Percentiles rank a stretch among this genome's conserved stretches.
Conservation (phyloP, 2,329 filamentous ascomycete genomes). For the Bretziella fagacearum region DNA sequence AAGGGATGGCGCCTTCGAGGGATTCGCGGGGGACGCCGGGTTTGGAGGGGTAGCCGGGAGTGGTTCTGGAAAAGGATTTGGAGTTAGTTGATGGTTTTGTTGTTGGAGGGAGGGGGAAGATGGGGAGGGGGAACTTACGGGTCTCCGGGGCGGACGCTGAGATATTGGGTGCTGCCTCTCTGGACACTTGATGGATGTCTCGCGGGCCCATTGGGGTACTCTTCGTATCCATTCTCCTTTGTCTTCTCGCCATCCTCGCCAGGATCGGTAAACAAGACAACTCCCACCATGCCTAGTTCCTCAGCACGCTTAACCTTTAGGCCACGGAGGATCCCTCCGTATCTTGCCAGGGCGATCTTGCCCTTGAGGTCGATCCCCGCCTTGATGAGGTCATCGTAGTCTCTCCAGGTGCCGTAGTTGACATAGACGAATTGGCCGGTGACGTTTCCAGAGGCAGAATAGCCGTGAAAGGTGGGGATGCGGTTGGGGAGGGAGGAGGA, state of each 20-base stretch:
- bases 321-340: slow-evolving; percentile 74
- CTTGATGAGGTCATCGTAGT: slow-evolving; percentile 65
- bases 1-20: slow-evolving; percentile 52
- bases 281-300: slow-evolving; percentile 76
- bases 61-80: slow-evolving; percentile 43
- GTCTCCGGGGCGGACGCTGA: slow-evolving; percentile 54
- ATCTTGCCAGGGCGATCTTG: slow-evolving; percentile 75
- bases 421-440: slow-evolving; percentile 75
- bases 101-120: neutral
- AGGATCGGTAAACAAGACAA: slow-evolving; percentile 71
- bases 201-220: slow-evolving; percentile 75
- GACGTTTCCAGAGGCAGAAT: slow-evolving; percentile 82
- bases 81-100: neutral
- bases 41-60: slow-evolving; percentile 83
- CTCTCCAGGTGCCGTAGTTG: slow-evolving; percentile 75
- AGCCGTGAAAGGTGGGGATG: slow-evolving; percentile 85
- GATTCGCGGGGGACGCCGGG: slow-evolving; percentile 67
- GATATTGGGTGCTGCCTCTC: slow-evolving; percentile 68
- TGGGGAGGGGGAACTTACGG: slow-evolving; percentile 33
- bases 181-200: slow-evolving; percentile 80
- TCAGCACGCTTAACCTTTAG: slow-evolving; percentile 86
- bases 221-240: slow-evolving; percentile 59
- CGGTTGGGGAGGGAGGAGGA: slow-evolving; percentile 56
- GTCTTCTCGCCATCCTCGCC: slow-evolving; percentile 74
- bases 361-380: slow-evolving; percentile 62